Evolutionary conservation across 768 basidiomycete species (phyloP).

Genomic region (Pulveroboletus sp.): DNA sequence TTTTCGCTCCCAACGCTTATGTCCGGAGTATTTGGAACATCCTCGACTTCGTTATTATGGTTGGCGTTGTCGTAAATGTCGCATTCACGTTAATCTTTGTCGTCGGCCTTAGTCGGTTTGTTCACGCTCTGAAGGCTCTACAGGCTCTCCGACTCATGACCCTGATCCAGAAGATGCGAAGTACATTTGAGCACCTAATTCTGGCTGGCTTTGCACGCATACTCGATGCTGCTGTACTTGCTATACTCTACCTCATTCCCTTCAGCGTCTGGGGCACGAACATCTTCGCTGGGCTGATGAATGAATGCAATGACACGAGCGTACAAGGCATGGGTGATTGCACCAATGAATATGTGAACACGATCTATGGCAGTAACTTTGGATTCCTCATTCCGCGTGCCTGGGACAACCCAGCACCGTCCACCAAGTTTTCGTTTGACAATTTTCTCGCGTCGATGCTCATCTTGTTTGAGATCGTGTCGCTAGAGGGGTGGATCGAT

Average conservation of each 20-base stretch:
- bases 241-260: slow-evolving; percentile 87
- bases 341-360: slow-evolving; percentile 65
- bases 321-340: slow-evolving; percentile 57
- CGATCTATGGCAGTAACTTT: slow-evolving; percentile 55
- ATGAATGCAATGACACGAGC: slow-evolving; percentile 70
- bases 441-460: slow-evolving; percentile 76
- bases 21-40: slow-evolving; percentile 89
- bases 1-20: slow-evolving; percentile 90
- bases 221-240: slow-evolving; percentile 83
- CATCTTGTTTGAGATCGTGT: slow-evolving; percentile 95
- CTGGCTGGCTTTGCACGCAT: slow-evolving; percentile 83
- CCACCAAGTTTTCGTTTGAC: slow-evolving; percentile 87
- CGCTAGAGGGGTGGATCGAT: slow-evolving; percentile 95
- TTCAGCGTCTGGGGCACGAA: slow-evolving; percentile 93
- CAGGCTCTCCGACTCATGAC: slow-evolving; percentile 88
- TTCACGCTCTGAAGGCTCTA: slow-evolving; percentile 81
- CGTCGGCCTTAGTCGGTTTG: slow-evolving; percentile 75
- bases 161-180: slow-evolving; percentile 78
- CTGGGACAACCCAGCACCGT: slow-evolving; percentile 85
- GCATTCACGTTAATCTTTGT: slow-evolving; percentile 67
- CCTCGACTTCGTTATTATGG: slow-evolving; percentile 82
- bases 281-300: slow-evolving; percentile 84
- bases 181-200: slow-evolving; percentile 82
- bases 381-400: slow-evolving; percentile 74
- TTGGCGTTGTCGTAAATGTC: slow-evolving; percentile 70